phyloP scores from a whole-genome alignment of 2,329 filamentous ascomycete species.

The Cordyceps cateniannulata region DNA sequence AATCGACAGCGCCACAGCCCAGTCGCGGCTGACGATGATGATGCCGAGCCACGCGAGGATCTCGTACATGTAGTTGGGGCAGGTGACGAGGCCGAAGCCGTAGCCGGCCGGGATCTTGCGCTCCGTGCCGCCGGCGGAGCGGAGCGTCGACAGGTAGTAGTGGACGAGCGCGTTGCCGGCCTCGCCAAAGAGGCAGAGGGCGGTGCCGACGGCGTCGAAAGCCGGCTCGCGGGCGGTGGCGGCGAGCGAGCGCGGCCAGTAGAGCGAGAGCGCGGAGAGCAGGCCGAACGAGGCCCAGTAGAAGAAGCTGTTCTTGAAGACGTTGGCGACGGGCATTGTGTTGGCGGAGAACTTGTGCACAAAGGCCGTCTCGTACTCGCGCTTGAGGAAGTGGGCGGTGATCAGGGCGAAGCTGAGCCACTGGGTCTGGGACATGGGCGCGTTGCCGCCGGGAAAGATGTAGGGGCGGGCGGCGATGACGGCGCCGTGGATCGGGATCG shows the following conservation, averaged over 20 bases:
- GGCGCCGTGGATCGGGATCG: slow-evolving; percentile 77
- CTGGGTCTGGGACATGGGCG: slow-evolving; percentile 59
- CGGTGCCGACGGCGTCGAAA: slow-evolving; percentile 61
- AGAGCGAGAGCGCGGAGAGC: slow-evolving; percentile 78
- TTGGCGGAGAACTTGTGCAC: slow-evolving; percentile 91
- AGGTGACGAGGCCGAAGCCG: slow-evolving; percentile 81
- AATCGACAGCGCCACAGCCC: slow-evolving; percentile 72
- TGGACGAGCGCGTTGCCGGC: slow-evolving; percentile 75
- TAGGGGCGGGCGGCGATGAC: slow-evolving; percentile 66
- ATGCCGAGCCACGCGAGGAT: slow-evolving; percentile 80
- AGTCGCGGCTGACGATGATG: slow-evolving; percentile 71
- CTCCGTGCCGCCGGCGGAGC: slow-evolving; percentile 73
- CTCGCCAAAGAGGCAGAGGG: slow-evolving; percentile 72
- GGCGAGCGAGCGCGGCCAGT: slow-evolving; percentile 66
- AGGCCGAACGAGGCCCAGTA: slow-evolving; percentile 86
- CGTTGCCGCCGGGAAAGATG: slow-evolving; percentile 39
- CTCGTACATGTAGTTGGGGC: slow-evolving; percentile 97
- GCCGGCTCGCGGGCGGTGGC: slow-evolving; percentile 42
- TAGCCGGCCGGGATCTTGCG: slow-evolving; percentile 82
- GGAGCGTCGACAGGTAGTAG: slow-evolving; percentile 68
- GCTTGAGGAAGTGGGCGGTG: slow-evolving; percentile 82
- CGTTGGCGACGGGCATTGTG: slow-evolving; percentile 87
- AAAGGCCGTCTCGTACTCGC: slow-evolving; percentile 89
- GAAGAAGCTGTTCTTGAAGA: slow-evolving; percentile 91
- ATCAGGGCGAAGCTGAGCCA: slow-evolving; percentile 68